Evolutionary conservation across 768 basidiomycete species (phyloP), one percentile per base, ranked within the genome.

Genomic region (Serendipita sp.): DNA sequence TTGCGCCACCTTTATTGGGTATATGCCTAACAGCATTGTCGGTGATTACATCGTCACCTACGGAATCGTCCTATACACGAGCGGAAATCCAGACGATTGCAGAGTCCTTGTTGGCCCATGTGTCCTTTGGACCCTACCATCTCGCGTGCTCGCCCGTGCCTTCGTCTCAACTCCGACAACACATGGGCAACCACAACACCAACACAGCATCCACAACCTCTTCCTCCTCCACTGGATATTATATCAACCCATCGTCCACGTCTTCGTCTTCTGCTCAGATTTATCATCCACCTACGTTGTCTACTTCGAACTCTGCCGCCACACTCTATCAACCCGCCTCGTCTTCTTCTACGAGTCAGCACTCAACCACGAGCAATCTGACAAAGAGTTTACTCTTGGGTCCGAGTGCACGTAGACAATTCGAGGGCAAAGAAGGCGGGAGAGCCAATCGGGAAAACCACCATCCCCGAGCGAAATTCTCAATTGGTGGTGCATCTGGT

Each of bases 91-190:
- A 60, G 10, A 60, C 56, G 28, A 60, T 60, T 60, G 56, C 56
- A 3, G 56, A 60, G n/a, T 28, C 23, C 10, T 36, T 60, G 28
- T 35, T 60, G 16, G 56, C 56, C 16, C 56, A 60, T 35, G 56
- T 60, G 8, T 28, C n/a, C 35, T 60, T 60, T 60, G 56, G 56
- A 30, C 56, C 56, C 10, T 60, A 60, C 34, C 56, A 60, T 36
- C 8, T 60, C 10, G 56, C 56, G 35, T 60, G 23, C 56, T 60
- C 56, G 16, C 56, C 56, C 7, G 56, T 60, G 16, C 56, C 56
- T n/a, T 8, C 23, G 8, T 60, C 56, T n/a, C 18, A 18, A 5
- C n/a, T 51, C 30, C 48, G 48, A 18, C 18, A 18, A 60, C 23
- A 23, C 34, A 60, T 60, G 56, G 38, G 38, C 38, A 13, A 5